Percentiles rank a stretch among this genome's conserved stretches.
phyloP scores from a whole-genome alignment of 352 stramenopile species.

The Pythium coloratum region DNA sequence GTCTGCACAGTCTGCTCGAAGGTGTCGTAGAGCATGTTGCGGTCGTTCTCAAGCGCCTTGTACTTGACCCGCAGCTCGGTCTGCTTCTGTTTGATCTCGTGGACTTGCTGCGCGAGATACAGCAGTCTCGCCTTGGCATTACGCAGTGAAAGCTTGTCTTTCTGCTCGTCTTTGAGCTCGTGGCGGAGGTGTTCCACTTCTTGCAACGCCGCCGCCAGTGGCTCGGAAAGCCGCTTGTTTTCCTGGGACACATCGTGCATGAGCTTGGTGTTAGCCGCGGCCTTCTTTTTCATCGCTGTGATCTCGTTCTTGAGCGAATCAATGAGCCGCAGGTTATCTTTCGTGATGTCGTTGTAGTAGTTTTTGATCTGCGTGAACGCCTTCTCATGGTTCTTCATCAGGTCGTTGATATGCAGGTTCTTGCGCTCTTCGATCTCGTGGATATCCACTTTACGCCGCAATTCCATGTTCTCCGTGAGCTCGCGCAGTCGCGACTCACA shows the following conservation, averaged over 20 bases:
- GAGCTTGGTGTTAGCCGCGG: constrained; percentile 87
- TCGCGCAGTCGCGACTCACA: constrained; percentile 71
- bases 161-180: constrained; percentile 90
- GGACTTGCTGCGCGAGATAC: constrained; percentile 70
- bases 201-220: constrained; percentile 77
- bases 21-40: constrained; percentile 88
- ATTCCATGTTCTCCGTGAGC: constrained; percentile 85
- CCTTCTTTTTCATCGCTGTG: constrained; percentile 93
- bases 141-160: constrained; percentile 89
- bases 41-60: constrained; percentile 74
- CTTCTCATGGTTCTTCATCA: constrained; percentile 94
- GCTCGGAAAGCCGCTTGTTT: constrained; percentile 91
- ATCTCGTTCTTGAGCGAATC: constrained; percentile 92
- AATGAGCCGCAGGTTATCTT: constrained; percentile 93
- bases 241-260: constrained; percentile 93
- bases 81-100: constrained; percentile 63
- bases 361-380: constrained; percentile 94
- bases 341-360: constrained; percentile 97
- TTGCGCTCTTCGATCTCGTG: constrained; percentile 95
- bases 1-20: constrained; percentile 90
- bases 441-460: constrained; percentile 91
- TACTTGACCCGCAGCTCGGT: constrained; percentile 72
- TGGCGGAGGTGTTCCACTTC: constrained; percentile 89
- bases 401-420: constrained; percentile 95
- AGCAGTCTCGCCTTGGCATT: constrained; percentile 89